phyloP scores from a whole-genome alignment of 2,329 filamentous ascomycete genomes.

The Ambrosiella beaveri region DNA sequence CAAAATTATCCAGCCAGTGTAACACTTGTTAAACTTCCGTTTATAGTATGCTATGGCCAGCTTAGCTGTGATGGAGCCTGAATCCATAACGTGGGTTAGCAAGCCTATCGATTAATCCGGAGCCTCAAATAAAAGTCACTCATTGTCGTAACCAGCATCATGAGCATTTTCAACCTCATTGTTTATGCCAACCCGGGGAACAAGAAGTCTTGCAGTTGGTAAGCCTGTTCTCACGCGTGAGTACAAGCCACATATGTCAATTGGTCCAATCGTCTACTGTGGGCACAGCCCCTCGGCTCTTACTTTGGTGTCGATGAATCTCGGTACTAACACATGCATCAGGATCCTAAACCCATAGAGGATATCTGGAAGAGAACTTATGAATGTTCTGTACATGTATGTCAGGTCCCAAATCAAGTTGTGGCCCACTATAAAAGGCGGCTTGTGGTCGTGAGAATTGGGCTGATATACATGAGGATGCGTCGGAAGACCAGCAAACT shows the following conservation, averaged over 20 bases:
- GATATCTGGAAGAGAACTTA: slow-evolving; percentile 36
- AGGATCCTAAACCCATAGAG: slow-evolving; percentile 32
- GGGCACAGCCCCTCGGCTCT: slow-evolving; percentile 22
- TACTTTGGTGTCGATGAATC: slow-evolving; percentile 44
- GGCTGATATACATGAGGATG: too few species aligned
- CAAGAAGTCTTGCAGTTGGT: too few species aligned
- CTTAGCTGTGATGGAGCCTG: slow-evolving; percentile 27
- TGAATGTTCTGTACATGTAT: slow-evolving; percentile 46
- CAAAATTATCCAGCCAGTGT: background rate
- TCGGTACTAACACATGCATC: slow-evolving; percentile 26
- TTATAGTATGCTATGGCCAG: slow-evolving; percentile 20
- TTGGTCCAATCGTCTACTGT: background rate
- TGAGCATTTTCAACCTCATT: slow-evolving; percentile 26
- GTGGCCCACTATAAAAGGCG: slow-evolving; percentile 35
- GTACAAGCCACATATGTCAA: background rate
- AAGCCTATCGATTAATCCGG: background rate
- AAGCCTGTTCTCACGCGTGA: background rate
- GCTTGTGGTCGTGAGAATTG: background rate
- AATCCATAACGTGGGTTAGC: background rate
- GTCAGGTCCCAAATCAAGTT: slow-evolving; percentile 48
- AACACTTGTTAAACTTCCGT: slow-evolving; percentile 12
- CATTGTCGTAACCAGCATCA: slow-evolving; percentile 44
- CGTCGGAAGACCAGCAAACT: too few species aligned
- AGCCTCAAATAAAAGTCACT: slow-evolving; percentile 10
- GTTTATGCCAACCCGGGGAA: slow-evolving; percentile 24